A percentile compares a stretch with the other conserved stretches of the same genome.
Conservation (phyloP, 345 rosid species). For the Cardamine resedifolia region DNA sequence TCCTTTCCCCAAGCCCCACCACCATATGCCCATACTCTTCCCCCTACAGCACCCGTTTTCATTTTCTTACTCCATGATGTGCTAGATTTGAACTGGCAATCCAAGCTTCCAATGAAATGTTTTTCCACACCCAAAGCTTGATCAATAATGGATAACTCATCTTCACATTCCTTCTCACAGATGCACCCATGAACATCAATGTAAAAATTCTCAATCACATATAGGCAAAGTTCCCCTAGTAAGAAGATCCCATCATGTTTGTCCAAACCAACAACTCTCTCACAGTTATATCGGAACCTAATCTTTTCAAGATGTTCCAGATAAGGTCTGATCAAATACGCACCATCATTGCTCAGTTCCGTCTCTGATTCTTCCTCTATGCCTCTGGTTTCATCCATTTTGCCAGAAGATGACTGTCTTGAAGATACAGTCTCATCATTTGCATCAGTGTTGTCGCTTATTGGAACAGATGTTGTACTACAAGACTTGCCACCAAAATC, state of each 20-base stretch:
- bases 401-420: constrained; percentile 57
- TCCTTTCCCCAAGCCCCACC: constrained; percentile 99
- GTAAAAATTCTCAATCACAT: constrained; percentile 82
- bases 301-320: constrained; percentile 86
- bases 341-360: constrained; percentile 82
- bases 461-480: constrained; percentile 57
- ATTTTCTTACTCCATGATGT: constrained; percentile 53
- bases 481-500: constrained; percentile 68
- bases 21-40: constrained; percentile 91
- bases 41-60: constrained; percentile 59
- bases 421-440: constrained; percentile 72
- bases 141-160: constrained; percentile 90
- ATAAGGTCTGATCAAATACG: constrained; percentile 86
- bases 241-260: constrained; percentile 94
- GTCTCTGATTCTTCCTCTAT: constrained; percentile 64
- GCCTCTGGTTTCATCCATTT: constrained; percentile 52
- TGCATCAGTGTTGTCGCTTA: constrained; percentile 57
- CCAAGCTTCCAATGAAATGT: constrained; percentile 56
- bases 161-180: constrained; percentile 88
- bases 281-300: constrained; percentile 81
- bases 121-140: constrained; percentile 93
- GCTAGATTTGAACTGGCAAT: constrained; percentile 73
- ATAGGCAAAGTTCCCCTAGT: constrained; percentile 78
- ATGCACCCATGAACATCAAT: constrained; percentile 73
- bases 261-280: constrained; percentile 86